These are phyloP conservation scores for Ceratocystis diversiconidia DNA, from an alignment of 2,329 filamentous ascomycete genomes.

Conservation along the genomic window DNA sequence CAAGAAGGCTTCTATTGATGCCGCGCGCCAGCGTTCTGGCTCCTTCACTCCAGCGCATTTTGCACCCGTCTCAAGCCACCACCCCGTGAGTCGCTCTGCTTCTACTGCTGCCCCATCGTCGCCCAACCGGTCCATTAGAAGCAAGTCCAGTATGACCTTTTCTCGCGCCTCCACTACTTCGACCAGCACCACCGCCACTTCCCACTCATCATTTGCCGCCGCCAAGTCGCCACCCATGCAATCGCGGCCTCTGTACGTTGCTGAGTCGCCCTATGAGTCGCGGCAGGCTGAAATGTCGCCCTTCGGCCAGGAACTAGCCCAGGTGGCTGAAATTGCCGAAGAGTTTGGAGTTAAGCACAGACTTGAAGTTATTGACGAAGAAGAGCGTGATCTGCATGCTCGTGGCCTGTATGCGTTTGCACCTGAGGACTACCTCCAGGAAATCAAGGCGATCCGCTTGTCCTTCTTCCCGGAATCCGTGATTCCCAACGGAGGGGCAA, in stretches of 20 bases:
- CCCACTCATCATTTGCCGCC: conserved; percentile 19
- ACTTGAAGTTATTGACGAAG: conserved; percentile 53
- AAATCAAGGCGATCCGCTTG: conserved; percentile 57
- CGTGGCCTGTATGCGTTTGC: conserved; percentile 60
- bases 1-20: conserved; percentile 66
- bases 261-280: conserved; percentile 22
- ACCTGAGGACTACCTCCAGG: conserved; percentile 69
- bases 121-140: conserved; percentile 28
- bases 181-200: conserved; percentile 8
- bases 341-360: conserved; percentile 57
- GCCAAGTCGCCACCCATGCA: conserved; percentile 24
- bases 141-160: conserved; percentile 17
- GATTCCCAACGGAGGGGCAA: conserved; percentile 15
- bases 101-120: conserved; percentile 44
- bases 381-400: conserved; percentile 53
- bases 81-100: conserved; percentile 40
- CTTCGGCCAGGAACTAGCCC: conserved; percentile 77
- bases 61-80: conserved; percentile 22
- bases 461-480: conserved; percentile 39
- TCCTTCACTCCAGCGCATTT: conserved; percentile 44
- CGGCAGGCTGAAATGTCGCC: conserved; percentile 43
- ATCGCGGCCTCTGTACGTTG: conserved; percentile 22
- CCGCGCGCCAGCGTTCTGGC: conserved; percentile 50
- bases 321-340: conserved; percentile 86
- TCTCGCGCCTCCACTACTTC: conserved; percentile 22